These are phyloP conservation scores for Suillus discolor DNA, from an alignment of 768 basidiomycete genomes.

Conservation along the genomic window DNA sequence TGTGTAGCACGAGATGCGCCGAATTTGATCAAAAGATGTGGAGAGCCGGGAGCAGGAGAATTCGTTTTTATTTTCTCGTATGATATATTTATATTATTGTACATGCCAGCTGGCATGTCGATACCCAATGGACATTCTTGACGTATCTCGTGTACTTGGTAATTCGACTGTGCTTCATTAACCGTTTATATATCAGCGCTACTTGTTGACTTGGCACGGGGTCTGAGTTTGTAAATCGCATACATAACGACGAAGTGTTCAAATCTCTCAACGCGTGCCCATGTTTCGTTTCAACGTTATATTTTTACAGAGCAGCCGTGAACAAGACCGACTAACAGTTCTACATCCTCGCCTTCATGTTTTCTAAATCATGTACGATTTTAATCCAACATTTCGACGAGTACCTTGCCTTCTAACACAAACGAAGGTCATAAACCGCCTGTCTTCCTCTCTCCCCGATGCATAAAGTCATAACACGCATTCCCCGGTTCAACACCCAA, in stretches of 20 bases:
- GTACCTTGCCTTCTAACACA: not conserved
- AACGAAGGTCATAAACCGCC: not conserved
- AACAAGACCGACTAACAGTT: not conserved
- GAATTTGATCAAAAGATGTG: too few species aligned
- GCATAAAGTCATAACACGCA: conserved; percentile 80
- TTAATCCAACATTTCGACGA: conserved; percentile 25
- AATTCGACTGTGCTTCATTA: not conserved
- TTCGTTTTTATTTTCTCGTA: not conserved
- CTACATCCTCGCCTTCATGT: not conserved
- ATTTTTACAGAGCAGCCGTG: not conserved
- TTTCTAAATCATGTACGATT: not conserved
- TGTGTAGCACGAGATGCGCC: too few species aligned
- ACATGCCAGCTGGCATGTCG: not conserved
- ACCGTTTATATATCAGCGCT: not conserved
- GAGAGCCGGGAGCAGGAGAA: too few species aligned
- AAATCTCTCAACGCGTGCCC: not conserved
- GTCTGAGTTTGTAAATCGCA: not conserved
- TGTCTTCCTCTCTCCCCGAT: conserved; percentile 54
- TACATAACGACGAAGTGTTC: not conserved
- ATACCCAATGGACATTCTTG: not conserved
- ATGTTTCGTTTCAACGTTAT: not conserved
- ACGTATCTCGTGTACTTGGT: not conserved
- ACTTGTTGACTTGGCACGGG: not conserved
- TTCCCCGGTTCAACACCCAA: conserved; percentile 83
- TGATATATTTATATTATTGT: not conserved